Conservation (phyloP, 2,329 filamentous ascomycete species). For the Aspergillus ruber region DNA sequence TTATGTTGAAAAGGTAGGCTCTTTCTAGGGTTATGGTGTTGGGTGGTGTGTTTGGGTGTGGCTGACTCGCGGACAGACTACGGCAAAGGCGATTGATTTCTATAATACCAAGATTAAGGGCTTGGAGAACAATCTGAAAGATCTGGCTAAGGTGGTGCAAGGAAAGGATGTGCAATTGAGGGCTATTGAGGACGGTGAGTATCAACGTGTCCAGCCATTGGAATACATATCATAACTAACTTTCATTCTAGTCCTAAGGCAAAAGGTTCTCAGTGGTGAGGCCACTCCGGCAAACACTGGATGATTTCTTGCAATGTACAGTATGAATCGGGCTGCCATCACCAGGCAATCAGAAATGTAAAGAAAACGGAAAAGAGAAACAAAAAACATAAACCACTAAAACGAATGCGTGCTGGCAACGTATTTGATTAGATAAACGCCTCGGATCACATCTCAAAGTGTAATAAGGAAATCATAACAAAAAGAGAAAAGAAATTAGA, state of each 20-base stretch:
- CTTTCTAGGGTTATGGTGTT: neutral
- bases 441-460: no score
- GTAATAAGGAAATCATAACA: neutral
- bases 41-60: neutral
- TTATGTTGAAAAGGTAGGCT: slow-evolving; percentile 77
- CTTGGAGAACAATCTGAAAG: slow-evolving; percentile 57
- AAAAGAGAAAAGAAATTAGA: slow-evolving; percentile 1
- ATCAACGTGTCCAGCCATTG: slow-evolving; percentile 1
- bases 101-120: slow-evolving; percentile 64
- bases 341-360: neutral
- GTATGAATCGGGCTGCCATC: neutral
- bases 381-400: neutral
- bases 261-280: slow-evolving; percentile 46
- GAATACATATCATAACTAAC: slow-evolving; percentile 11
- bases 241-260: slow-evolving; percentile 39
- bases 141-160: slow-evolving; percentile 62
- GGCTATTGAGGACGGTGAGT: slow-evolving; percentile 78
- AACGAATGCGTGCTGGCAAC: neutral
- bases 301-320: slow-evolving; percentile 5
- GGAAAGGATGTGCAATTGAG: slow-evolving; percentile 78
- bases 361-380: neutral
- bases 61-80: slow-evolving; percentile 33
- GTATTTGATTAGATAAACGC: neutral
- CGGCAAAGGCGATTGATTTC: slow-evolving; percentile 58
- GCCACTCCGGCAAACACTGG: slow-evolving; percentile 24